Percentiles rank a stretch among this genome's conserved stretches.
Conservation (phyloP, 108 stramenopile species). For the Epithemia pelagica region DNA sequence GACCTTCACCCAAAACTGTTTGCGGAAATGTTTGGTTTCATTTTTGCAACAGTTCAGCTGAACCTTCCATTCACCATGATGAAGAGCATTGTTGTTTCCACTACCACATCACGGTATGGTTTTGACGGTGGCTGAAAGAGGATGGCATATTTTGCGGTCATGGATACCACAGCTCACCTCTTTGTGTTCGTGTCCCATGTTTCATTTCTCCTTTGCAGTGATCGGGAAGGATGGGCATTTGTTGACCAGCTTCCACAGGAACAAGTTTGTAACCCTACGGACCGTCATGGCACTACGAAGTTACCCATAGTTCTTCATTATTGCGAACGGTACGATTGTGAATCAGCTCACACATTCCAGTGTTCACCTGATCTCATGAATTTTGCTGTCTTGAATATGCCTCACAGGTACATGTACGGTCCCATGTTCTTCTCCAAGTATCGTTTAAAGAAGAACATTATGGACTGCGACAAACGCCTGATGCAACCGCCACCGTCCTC, state of each 20-base stretch:
- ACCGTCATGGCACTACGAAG: not conserved
- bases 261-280: constrained; percentile 5
- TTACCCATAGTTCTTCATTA: constrained; percentile 49
- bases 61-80: constrained; percentile 56
- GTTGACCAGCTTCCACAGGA: constrained; percentile 11
- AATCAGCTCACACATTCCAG: too few relatives aligned
- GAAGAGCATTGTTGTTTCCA: constrained; percentile 60
- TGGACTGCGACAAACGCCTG: constrained; percentile 49
- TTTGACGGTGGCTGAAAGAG: too few relatives aligned
- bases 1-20: constrained; percentile 61
- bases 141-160: too few relatives aligned
- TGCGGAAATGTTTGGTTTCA: constrained; percentile 51
- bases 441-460: constrained; percentile 46
- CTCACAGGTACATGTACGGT: not conserved
- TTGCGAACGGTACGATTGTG: constrained; percentile 49
- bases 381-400: too few relatives aligned
- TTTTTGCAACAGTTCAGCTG: constrained; percentile 69
- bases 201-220: not conserved
- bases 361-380: too few relatives aligned
- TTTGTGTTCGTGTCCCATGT: not conserved
- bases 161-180: too few relatives aligned
- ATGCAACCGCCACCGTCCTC: constrained; percentile 29
- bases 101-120: constrained; percentile 7
- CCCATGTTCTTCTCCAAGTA: constrained; percentile 40
- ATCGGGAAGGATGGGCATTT: constrained; percentile 17